Percentiles rank a stretch among this genome's conserved stretches.
These are phyloP conservation scores for Dipteronia dyeriana DNA, from an alignment of 345 rosid genomes.

Conservation along the genomic window DNA sequence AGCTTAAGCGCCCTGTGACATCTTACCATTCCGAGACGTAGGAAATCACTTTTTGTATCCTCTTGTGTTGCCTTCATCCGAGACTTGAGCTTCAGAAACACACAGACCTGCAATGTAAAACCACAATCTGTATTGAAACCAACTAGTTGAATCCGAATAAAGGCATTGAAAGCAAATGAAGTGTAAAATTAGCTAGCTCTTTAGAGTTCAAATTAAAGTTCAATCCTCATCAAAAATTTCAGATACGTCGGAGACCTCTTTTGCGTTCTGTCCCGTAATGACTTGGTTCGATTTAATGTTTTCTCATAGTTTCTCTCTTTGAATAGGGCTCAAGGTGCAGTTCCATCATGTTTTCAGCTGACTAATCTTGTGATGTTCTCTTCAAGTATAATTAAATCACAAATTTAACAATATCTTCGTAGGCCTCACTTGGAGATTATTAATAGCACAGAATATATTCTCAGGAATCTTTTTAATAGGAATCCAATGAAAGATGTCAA, in stretches of 20 bases:
- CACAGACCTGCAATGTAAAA: slow-evolving; percentile 52
- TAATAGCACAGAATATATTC: not conserved
- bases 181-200: not conserved
- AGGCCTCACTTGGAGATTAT: not conserved
- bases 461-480: not conserved
- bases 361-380: not conserved
- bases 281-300: not conserved
- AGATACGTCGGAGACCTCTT: not conserved
- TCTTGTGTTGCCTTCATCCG: slow-evolving; percentile 33
- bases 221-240: not conserved
- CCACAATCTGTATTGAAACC: slow-evolving; percentile 1
- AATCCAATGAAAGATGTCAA: not conserved
- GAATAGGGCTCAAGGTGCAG: no score
- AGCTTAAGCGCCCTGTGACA: slow-evolving; percentile 77
- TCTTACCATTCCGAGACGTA: slow-evolving; percentile 57
- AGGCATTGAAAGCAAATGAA: not conserved
- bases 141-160: not conserved
- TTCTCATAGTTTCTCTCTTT: no score
- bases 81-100: slow-evolving; percentile 48
- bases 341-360: not conserved
- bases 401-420: not conserved
- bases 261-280: not conserved
- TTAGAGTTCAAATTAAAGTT: not conserved
- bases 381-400: not conserved
- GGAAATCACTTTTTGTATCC: slow-evolving; percentile 35